Base-by-base conservation (phyloP, 305 asterid genomes). In the Plantago coronopus region DNA sequence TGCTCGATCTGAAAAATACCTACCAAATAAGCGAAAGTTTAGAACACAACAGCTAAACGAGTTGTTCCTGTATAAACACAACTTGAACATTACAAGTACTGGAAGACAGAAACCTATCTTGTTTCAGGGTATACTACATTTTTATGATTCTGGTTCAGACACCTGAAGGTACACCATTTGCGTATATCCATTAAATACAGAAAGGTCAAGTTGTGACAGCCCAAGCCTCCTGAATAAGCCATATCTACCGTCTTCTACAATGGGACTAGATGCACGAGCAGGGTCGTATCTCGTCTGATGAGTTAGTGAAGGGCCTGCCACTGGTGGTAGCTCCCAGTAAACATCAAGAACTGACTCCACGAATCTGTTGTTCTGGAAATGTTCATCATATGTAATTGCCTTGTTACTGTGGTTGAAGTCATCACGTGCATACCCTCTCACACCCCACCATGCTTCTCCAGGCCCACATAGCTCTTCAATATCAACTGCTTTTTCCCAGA, bases 361-460 rank as follows among this genome's bases (percentile, higher is more conserved):
- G 61, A 64, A 93, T 72, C 97, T 79, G 79, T 97, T 87, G 67
- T 93, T 93, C 64, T 82, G 67, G 57, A 87, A 89, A 71, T 93
- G 99, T 60, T 89, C 78, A 2, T 65, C 23, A 29, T 76, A 76
- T 20, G 86, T 61, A 27, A 93, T 93, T 47, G 78, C 81, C 74
- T 82, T 86, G 81, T 86, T 87, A 42, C 91, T 89, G 76, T 89
- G 97, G 80, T 89, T 84, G 59, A 93, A 93, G 66, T 93, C 81
- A 43, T 93, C 99, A 4, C 95, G 96, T 94, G 85, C 80, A 31
- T 89, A 74, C 55, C 99, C 99, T 65, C 84, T 68, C 17, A 87
- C 97, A 3, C 99, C 99, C 99, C 99, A 89, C 99, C 99, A 93
- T 58, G 94, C 89, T 64, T 93, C 99, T 46, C 82, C 88, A 0